Base-by-base conservation (phyloP, 805 yeast species). In the Candida glaebosa region DNA sequence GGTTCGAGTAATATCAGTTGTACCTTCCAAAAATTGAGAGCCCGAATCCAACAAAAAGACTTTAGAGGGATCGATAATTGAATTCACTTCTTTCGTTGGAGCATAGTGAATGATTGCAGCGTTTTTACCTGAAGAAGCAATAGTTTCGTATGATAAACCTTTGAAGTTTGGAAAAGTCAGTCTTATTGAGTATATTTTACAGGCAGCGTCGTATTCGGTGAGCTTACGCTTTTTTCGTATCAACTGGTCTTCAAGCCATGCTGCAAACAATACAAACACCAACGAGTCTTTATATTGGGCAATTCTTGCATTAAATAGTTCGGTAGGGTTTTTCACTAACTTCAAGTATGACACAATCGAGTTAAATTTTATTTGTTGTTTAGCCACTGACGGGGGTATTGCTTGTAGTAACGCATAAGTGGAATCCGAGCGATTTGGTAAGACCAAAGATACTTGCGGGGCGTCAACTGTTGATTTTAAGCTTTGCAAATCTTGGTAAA, bases 1-100 rank as follows among this genome's bases (percentile, higher is more conserved):
- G 0, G 97, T 88, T 52, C 99, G 75, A 1, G 99, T 93, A 19
- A 91, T 87, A 58, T 93, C 99, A 0, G 99, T 93, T 0, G 99
- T 93, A 8, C 99, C 99, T 55, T 90, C 96, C 17, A 84, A 60
- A 56, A 78, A 91, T 54, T 93, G 99, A 0, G 93, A 87, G 3
- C 99, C 99, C 2, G 96, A 79, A 60, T 93, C 99, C 45, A 87
- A 70, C 47, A 93, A 68, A 51, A 84, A 89, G 2, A 89, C 76
- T 43, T 82, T 76, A 16, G 75, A 61, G 6, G 84, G 81, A 53
- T 85, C 82, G 44, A 93, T 78, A 43, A 74, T 60, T 1, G 84
- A 67, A 40, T 78, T 75, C 15, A 76, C 70, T 9, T 75, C 82
- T 22, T 65, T 65, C 1, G 82, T 73, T 22, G 95, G 95, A 0